Percentiles rank a stretch among this genome's conserved stretches.
These are phyloP conservation scores for Talaromyces islandicus DNA, from an alignment of 2,329 filamentous ascomycete species.

Conservation along the genomic window DNA sequence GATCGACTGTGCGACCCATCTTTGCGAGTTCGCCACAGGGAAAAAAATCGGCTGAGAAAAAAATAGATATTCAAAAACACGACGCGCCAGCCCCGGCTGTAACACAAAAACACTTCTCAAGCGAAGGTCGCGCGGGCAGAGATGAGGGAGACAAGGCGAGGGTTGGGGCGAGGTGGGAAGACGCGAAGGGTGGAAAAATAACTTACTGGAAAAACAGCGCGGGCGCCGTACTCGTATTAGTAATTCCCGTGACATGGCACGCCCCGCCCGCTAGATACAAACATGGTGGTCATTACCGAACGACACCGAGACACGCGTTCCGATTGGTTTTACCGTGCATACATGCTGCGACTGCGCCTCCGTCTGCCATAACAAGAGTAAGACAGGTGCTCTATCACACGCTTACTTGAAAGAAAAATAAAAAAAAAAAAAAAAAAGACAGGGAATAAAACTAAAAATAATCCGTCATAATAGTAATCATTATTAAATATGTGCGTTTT, in stretches of 20 bases:
- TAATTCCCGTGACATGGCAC: slow-evolving; percentile 9
- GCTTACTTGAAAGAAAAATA: neutral
- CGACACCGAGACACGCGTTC: neutral
- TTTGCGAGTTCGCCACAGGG: slow-evolving; percentile 10
- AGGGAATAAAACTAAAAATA: neutral
- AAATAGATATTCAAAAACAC: neutral
- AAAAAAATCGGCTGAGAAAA: neutral
- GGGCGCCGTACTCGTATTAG: slow-evolving; percentile 10
- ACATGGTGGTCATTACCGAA: slow-evolving; percentile 10
- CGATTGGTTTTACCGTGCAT: neutral
- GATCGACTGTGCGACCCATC: slow-evolving; percentile 48
- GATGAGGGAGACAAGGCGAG: neutral
- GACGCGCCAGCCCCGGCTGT: neutral
- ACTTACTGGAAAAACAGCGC: slow-evolving; percentile 11
- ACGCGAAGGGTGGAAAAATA: slow-evolving; percentile 10
- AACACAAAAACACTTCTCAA: neutral
- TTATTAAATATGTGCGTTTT: neutral
- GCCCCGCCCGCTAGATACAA: slow-evolving; percentile 5
- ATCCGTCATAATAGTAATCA: no score
- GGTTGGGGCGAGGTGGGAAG: neutral
- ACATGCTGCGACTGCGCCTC: neutral
- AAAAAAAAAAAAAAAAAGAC: neutral
- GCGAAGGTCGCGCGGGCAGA: neutral
- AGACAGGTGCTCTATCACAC: no score
- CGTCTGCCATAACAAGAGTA: no score